A percentile compares a stretch with the other conserved stretches of the same genome.
These are phyloP conservation scores for Camelina laxa DNA, from an alignment of 345 rosid genomes.

Conservation along the genomic window DNA sequence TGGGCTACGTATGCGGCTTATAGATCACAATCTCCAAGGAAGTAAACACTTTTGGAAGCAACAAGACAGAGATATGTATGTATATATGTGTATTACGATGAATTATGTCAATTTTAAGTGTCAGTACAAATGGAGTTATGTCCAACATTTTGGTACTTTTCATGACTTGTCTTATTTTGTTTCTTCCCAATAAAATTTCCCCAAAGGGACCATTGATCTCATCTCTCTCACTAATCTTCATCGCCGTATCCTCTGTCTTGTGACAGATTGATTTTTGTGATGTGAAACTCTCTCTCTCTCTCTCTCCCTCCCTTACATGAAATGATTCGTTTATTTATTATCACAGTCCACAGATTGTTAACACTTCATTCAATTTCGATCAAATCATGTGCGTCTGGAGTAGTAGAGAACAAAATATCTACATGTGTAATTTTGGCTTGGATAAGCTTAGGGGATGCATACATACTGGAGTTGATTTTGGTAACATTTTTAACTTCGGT, in stretches of 20 bases:
- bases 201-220: constrained; percentile 43
- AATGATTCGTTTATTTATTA: constrained; percentile 30
- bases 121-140: constrained; percentile 41
- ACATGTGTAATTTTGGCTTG: neutral
- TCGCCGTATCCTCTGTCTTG: constrained; percentile 40
- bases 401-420: neutral
- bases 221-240: constrained; percentile 29
- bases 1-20: constrained; percentile 48
- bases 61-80: constrained; percentile 31
- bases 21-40: constrained; percentile 46
- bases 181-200: constrained; percentile 35
- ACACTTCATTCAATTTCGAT: constrained; percentile 27
- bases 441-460: neutral
- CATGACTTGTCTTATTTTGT: constrained; percentile 46
- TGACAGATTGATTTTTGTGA: constrained; percentile 44
- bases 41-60: constrained; percentile 40
- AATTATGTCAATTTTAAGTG: constrained; percentile 31
- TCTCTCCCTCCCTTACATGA: constrained; percentile 13
- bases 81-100: constrained; percentile 7
- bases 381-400: neutral
- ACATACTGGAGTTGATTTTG: neutral
- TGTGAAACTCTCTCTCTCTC: constrained; percentile 19
- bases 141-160: constrained; percentile 48
- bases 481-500: neutral
- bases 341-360: constrained; percentile 15